Conservation (phyloP, 768 basidiomycete genomes). For the Russula ochroleuca region DNA sequence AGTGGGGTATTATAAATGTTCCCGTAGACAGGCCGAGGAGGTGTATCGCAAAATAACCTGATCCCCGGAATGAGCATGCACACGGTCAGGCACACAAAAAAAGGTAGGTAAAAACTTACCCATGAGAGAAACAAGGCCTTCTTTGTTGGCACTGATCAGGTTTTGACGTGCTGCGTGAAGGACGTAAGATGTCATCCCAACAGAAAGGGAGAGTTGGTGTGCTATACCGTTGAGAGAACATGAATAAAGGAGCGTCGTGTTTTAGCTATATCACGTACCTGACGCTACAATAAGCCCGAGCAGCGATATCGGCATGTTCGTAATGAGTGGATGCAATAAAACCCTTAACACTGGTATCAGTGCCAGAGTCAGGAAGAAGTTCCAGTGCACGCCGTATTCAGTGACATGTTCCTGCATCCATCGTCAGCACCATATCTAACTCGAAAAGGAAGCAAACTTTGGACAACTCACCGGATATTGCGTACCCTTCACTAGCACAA, state of each 20-base stretch:
- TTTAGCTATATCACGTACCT: conserved; percentile 38
- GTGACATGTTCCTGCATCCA: conserved; percentile 80
- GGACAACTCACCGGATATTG: conserved; percentile 77
- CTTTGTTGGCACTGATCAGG: conserved; percentile 80
- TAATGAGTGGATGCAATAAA: conserved; percentile 61
- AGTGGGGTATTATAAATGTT: conserved; percentile 72
- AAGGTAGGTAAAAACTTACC: conserved; percentile 40
- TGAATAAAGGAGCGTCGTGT: background rate
- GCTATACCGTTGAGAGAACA: conserved; percentile 39
- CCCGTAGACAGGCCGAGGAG: conserved; percentile 81
- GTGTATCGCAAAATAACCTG: conserved; percentile 89
- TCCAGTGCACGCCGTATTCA: conserved; percentile 98
- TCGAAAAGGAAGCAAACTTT: background rate
- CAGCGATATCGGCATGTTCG: conserved; percentile 51
- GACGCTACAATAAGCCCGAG: conserved; percentile 59
- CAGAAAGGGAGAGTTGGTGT: conserved; percentile 65
- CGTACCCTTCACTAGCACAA: conserved; percentile 83
- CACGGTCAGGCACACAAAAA: background rate
- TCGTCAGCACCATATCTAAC: conserved; percentile 6
- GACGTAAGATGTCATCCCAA: conserved; percentile 58
- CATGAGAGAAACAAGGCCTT: conserved; percentile 77
- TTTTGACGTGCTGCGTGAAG: conserved; percentile 58
- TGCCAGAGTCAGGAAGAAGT: conserved; percentile 94
- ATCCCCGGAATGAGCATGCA: conserved; percentile 7
- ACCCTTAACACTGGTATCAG: conserved; percentile 71